phyloP scores from a whole-genome alignment of 1,284 basidiomycete genomes.

The Rhodotorula sp. region DNA sequence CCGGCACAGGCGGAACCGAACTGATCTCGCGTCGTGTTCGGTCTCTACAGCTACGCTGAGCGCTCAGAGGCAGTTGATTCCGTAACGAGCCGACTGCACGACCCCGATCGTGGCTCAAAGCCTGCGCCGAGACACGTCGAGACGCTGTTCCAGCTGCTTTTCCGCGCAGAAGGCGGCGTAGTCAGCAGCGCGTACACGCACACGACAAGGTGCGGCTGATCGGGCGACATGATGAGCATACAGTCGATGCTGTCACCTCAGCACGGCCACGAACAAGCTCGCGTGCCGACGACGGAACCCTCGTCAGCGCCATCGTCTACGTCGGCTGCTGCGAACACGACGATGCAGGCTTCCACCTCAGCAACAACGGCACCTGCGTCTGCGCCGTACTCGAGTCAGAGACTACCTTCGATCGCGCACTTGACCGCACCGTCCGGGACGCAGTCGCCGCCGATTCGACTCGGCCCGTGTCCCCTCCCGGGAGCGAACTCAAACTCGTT shows the following conservation, averaged over 20 bases:
- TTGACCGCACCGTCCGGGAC: constrained; percentile 4
- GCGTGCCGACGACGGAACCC: background rate
- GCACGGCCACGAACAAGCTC: background rate
- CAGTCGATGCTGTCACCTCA: constrained; percentile 19
- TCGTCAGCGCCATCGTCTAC: background rate
- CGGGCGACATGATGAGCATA: constrained; percentile 24
- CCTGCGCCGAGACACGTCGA: too few species aligned
- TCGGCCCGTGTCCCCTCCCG: background rate
- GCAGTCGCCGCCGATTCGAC: background rate
- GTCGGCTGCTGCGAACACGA: background rate
- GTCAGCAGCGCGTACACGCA: background rate
- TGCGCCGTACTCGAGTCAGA: background rate
- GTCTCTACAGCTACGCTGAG: background rate
- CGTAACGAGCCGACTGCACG: background rate
- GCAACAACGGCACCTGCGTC: background rate
- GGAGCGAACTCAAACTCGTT: too few species aligned
- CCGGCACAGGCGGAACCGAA: background rate
- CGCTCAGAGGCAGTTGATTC: too few species aligned
- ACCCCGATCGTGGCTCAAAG: background rate
- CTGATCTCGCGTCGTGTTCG: background rate
- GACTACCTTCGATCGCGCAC: constrained; percentile 25
- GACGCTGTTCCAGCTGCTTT: background rate
- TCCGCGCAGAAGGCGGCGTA: background rate
- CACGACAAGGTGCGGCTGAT: background rate
- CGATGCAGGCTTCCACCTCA: background rate